phyloP scores from a whole-genome alignment of 345 rosid species.

The Murraya koenigii region DNA sequence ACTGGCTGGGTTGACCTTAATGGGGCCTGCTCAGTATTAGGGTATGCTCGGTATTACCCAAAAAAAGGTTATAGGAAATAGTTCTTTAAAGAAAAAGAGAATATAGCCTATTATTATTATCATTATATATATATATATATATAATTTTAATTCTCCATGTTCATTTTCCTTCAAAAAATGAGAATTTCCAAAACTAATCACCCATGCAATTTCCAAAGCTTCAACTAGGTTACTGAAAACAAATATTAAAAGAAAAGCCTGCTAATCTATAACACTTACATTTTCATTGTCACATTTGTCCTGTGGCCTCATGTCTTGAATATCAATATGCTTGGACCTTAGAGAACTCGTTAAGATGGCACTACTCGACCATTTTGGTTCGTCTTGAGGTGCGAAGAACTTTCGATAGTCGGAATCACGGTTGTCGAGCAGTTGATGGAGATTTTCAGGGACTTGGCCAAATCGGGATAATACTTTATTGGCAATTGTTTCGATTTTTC shows the following conservation, averaged over 20 bases:
- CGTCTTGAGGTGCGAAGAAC: conserved; percentile 11
- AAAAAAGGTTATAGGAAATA: no score
- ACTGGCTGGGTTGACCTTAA: no score
- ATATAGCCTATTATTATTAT: no score
- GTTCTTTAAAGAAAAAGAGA: no score
- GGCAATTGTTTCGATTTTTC: conserved; percentile 9
- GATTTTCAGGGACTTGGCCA: background rate
- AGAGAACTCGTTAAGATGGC: conserved; percentile 13
- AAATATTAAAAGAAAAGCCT: conserved; percentile 3
- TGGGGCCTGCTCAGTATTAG: no score
- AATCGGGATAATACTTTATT: background rate
- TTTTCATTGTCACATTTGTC: background rate
- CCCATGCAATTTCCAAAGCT: background rate
- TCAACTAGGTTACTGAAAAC: conserved; percentile 5
- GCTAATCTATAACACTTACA: background rate
- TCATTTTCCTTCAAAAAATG: background rate
- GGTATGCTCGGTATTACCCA: no score
- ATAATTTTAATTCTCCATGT: background rate
- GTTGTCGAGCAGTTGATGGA: background rate
- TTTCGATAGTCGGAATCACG: background rate
- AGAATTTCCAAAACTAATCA: background rate
- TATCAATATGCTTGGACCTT: background rate
- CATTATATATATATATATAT: no score
- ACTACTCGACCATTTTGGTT: background rate
- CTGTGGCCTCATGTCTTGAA: conserved; percentile 9